phyloP scores from a whole-genome alignment of 768 basidiomycete species.

The Mycena latifolia region DNA sequence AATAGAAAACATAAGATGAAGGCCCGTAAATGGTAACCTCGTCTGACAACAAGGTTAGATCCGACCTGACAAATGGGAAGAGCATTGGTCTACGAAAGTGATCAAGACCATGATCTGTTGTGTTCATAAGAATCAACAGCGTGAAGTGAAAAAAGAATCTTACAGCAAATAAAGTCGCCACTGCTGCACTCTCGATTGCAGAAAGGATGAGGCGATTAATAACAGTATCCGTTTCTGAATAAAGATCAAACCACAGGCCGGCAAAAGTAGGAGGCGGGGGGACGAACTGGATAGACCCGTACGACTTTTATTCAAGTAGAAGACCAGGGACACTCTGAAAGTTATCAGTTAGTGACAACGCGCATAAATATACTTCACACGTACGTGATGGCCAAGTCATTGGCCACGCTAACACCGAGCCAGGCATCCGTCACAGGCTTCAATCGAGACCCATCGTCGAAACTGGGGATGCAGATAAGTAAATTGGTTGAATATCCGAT shows the following conservation, averaged over 20 bases:
- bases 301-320: constrained; percentile 7
- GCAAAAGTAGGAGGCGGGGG: background rate
- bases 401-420: constrained; percentile 15
- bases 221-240: constrained; percentile 13
- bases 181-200: constrained; percentile 22
- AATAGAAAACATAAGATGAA: constrained; percentile 17
- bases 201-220: constrained; percentile 19
- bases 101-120: constrained; percentile 19
- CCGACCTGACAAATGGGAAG: too few relatives aligned
- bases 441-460: background rate
- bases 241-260: background rate
- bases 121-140: background rate
- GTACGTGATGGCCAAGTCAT: constrained; percentile 28
- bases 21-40: background rate
- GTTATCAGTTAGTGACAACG: too few relatives aligned
- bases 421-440: constrained; percentile 14
- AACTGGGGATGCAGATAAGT: background rate
- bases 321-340: constrained; percentile 15
- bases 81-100: constrained; percentile 1
- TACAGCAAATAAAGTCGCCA: constrained; percentile 26
- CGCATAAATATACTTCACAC: background rate
- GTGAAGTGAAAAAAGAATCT: background rate
- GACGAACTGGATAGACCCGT: constrained; percentile 3
- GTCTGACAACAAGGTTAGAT: constrained; percentile 9
- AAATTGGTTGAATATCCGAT: too few relatives aligned